These are phyloP conservation scores for Fusarium armeniacum DNA, from an alignment of 2,329 filamentous ascomycete species.

Conservation along the genomic window DNA sequence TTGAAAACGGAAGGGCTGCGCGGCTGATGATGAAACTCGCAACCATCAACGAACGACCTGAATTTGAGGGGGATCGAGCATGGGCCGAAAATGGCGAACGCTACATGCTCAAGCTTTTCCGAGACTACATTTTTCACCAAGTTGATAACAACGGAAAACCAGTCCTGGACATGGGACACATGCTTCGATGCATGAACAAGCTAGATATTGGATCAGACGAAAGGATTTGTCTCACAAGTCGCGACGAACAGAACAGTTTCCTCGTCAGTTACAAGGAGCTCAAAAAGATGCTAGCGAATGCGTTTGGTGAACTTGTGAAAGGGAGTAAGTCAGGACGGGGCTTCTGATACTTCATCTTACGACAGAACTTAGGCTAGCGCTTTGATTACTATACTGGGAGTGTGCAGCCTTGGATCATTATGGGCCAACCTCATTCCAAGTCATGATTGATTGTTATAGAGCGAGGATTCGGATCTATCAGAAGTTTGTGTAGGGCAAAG, in stretches of 20 bases:
- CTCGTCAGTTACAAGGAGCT: slow-evolving; percentile 92
- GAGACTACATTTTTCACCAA: slow-evolving; percentile 97
- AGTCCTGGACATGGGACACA: slow-evolving; percentile 88
- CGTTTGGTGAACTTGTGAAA: slow-evolving; percentile 72
- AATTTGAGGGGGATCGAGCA: slow-evolving; percentile 79
- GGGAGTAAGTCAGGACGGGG: slow-evolving; percentile 56
- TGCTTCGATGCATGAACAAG: slow-evolving; percentile 89
- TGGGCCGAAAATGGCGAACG: slow-evolving; percentile 96
- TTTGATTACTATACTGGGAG: slow-evolving; percentile 30
- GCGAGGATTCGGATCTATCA: slow-evolving; percentile 33
- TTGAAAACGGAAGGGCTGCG: slow-evolving; percentile 90
- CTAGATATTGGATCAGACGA: slow-evolving; percentile 92
- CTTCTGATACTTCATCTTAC: slow-evolving; percentile 50
- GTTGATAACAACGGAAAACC: slow-evolving; percentile 88
- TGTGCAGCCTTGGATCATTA: slow-evolving; percentile 28
- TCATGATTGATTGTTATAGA: slow-evolving; percentile 24
- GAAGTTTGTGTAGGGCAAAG: slow-evolving; percentile 25
- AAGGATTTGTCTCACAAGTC: slow-evolving; percentile 84
- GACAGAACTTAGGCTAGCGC: slow-evolving; percentile 15
- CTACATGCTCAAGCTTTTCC: slow-evolving; percentile 93
- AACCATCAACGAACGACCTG: slow-evolving; percentile 89
- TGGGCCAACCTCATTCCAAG: not conserved
- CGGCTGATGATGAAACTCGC: slow-evolving; percentile 86
- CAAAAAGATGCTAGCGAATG: slow-evolving; percentile 72
- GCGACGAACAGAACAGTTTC: slow-evolving; percentile 91